These are phyloP conservation scores for Ensete glaucum DNA, from an alignment of 176 grass and related monocot species.

Conservation along the genomic window DNA sequence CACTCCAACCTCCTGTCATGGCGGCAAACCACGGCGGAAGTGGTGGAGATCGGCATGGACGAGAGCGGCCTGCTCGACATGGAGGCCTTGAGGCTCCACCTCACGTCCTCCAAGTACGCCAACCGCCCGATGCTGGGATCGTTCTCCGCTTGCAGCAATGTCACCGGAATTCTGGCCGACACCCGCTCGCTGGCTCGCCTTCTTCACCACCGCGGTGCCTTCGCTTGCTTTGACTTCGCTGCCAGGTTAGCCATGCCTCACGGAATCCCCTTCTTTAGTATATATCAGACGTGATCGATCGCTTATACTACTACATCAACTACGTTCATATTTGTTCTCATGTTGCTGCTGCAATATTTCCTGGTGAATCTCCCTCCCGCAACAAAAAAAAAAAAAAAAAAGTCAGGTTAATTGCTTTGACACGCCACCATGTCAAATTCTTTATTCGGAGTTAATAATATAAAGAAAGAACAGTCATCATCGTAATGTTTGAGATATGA, in stretches of 20 bases:
- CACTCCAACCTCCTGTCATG: conserved; percentile 88
- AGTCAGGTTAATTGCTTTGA: conserved; percentile 29
- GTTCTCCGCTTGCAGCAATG: conserved; percentile 89
- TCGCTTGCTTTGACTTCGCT: conserved; percentile 84
- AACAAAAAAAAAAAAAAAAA: too few relatives aligned
- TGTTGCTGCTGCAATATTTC: too few relatives aligned
- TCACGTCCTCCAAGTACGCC: conserved; percentile 21
- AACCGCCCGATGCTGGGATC: conserved; percentile 60
- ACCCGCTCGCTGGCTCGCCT: conserved; percentile 41
- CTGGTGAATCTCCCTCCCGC: too few relatives aligned
- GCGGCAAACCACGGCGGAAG: conserved; percentile 59
- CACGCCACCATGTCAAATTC: background rate
- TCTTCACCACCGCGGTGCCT: conserved; percentile 66
- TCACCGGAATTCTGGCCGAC: conserved; percentile 53
- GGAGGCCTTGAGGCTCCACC: conserved; percentile 24
- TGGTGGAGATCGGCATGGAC: conserved; percentile 58
- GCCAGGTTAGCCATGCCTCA: conserved; percentile 29
- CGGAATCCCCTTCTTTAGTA: too few relatives aligned
- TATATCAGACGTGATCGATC: too few relatives aligned
- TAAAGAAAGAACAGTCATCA: too few relatives aligned
- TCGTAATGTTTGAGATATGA: too few relatives aligned
- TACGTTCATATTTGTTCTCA: too few relatives aligned
- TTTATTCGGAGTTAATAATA: background rate
- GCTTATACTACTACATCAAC: too few relatives aligned
- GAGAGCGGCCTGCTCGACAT: conserved; percentile 38